These are phyloP conservation scores for Melaleuca alternifolia DNA, from an alignment of 345 rosid genomes.

Conservation along the genomic window DNA sequence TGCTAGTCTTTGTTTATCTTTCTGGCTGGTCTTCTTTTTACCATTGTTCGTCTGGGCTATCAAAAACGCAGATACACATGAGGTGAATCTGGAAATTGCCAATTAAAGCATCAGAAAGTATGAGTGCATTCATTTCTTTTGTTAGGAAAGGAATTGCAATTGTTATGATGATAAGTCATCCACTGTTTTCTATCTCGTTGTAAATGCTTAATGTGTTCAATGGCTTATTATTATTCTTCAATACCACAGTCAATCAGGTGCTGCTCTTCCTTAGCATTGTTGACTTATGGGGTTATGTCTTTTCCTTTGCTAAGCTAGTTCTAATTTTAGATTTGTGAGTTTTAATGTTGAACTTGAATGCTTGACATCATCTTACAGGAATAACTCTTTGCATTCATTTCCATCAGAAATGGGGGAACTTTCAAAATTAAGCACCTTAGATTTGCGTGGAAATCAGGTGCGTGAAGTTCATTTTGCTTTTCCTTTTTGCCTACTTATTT, in stretches of 20 bases:
- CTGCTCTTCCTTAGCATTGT: conserved; percentile 71
- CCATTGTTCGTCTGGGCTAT: not conserved
- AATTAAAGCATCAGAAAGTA: too few relatives aligned
- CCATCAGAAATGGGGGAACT: conserved; percentile 65
- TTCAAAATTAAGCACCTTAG: conserved; percentile 65
- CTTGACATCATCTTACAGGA: too few relatives aligned
- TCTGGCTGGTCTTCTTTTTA: not conserved
- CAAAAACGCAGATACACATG: not conserved
- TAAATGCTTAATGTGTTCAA: too few relatives aligned
- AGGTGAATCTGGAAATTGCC: too few relatives aligned
- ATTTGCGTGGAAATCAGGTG: conserved; percentile 87
- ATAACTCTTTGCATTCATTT: conserved; percentile 53
- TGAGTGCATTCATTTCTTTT: not conserved
- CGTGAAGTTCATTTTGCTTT: not conserved
- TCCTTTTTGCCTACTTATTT: not conserved
- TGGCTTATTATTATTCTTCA: too few relatives aligned
- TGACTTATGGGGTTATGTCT: conserved; percentile 73
- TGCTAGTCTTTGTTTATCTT: not conserved
- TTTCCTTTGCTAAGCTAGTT: not conserved
- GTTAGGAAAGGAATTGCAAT: not conserved
- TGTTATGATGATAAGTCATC: not conserved
- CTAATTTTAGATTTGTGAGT: conserved; percentile 3
- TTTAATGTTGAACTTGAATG: conserved; percentile 10
- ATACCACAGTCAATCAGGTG: conserved; percentile 65
- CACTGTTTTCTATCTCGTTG: not conserved